phyloP scores from a whole-genome alignment of 345 rosid genomes.

The Linum usitatissimum region DNA sequence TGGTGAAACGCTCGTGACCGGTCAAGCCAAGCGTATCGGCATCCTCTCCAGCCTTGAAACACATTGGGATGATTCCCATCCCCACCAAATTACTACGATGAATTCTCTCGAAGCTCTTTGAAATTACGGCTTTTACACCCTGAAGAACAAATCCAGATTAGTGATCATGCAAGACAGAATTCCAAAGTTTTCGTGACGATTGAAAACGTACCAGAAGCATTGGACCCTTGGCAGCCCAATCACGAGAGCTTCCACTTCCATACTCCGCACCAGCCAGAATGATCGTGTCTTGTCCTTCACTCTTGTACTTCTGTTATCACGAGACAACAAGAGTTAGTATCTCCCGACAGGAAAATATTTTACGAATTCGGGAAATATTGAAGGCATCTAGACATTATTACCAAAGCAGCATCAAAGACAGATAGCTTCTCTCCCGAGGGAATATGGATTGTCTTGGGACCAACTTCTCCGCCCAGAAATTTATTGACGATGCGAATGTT shows the following conservation, averaged over 20 bases:
- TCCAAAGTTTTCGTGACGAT: background rate
- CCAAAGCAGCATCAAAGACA: conserved; percentile 78
- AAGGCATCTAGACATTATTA: conserved; percentile 22
- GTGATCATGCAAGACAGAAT: background rate
- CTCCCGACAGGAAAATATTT: background rate
- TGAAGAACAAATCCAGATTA: conserved; percentile 12
- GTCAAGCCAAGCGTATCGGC: conserved; percentile 69
- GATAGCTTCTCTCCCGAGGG: conserved; percentile 73
- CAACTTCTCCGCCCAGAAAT: conserved; percentile 73
- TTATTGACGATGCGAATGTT: conserved; percentile 78
- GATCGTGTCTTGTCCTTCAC: conserved; percentile 52
- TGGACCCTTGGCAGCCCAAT: conserved; percentile 99
- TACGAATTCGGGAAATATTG: background rate
- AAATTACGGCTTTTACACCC: conserved; percentile 89
- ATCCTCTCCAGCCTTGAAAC: conserved; percentile 79
- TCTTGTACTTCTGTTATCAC: conserved; percentile 57
- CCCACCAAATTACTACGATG: conserved; percentile 87
- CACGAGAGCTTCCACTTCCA: conserved; percentile 97
- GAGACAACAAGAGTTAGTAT: background rate
- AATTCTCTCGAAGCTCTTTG: conserved; percentile 85
- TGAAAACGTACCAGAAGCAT: conserved; percentile 52
- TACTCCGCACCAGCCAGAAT: conserved; percentile 89
- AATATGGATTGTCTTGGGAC: conserved; percentile 76
- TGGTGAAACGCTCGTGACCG: conserved; percentile 67
- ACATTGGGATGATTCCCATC: conserved; percentile 74